Base-by-base conservation (phyloP, 148 eudicot species). In the Rhododendron ovatum region DNA sequence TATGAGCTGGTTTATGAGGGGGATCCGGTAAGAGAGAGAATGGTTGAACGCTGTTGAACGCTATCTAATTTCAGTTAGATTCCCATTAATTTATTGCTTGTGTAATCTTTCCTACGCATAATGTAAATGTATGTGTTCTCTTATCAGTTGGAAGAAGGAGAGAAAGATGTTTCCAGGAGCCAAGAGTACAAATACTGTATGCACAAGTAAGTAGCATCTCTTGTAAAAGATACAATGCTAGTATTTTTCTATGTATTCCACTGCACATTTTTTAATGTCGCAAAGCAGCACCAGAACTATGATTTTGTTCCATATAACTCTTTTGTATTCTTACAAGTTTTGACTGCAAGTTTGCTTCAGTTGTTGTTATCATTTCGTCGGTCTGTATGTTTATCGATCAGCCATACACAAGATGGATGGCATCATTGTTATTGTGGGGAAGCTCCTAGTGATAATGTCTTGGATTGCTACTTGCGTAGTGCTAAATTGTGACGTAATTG, bases 101-200 rank as follows among this genome's bases (percentile, higher is more conserved):
- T 37, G 45, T 82, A 1, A 43, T 89, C 33, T 59, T 33, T 2
- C 33, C 20, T 48, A 12, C 37, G 5, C 47, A 24, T n/a, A 13
- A 37, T 75, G 82, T 45, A 50, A 78, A 35, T 30, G 81, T 82
- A 8, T 59, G 9, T 79, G 55, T 76, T 65, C 51, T 55, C 28
- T 74, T 65, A 80, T 87, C 88, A 96, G 99, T 88, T 96, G 89
- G 99, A 96, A 90, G 99, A 95, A 92, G 98, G 99, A 63, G 99
- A 96, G 88, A 96, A 91, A 90, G 98, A 96, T 82, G 86, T 87
- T 82, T 51, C 87, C 78, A 95, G 98, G 89, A 91, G 95, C 85
- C 96, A 94, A 78, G 98, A 96, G 88, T 96, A 93, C 89, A 96
- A 96, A 89, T 96, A 93, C 86, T 96, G 99, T 88, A 90, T 95